Evolutionary conservation across 1,284 basidiomycete genomes (phyloP), one percentile per base, ranked within the genome.

Genomic region (Heterobasidion annosum): DNA sequence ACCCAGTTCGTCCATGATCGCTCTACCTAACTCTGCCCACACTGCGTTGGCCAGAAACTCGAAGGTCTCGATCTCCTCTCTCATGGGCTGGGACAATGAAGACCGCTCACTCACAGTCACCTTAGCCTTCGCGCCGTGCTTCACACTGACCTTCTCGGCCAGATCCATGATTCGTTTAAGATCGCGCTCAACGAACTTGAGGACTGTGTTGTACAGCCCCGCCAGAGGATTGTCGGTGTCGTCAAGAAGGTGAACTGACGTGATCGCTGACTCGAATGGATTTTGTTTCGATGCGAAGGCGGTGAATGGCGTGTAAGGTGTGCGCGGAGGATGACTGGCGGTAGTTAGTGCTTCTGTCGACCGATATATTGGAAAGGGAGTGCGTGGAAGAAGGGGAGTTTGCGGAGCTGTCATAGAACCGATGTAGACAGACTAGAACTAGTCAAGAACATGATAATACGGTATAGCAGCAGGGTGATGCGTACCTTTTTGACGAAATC

Each of bases 1-100:
- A 0, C 93, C 94, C 40, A 98, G 72, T 63, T 94, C 90, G 59
- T 89, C 84, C 73, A 93, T 85, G 52, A 98, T 81, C 0, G 86
- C 78, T 33, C 77, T 73, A 3, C 85, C 85, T 37, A 97, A 70
- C 66, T 93, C 91, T 18, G 85, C 85, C 91, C 93, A 97, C 10
- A 98, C 72, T 2, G 95, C 89, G 61, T 91, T 88, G 0, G 88
- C 79, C 73, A 96, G 79, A 54, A 97, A 83, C 59, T 91, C 81
- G 65, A 93, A 95, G 1, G 80, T 49, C 19, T 33, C 15, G 40
- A 1, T 61, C 40, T 55, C 57, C 12, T 59, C 60, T n/a, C 61
- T 59, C 15, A 61, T 58, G 18, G 55, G 49, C 15, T 58, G 54
- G 3, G 54, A 45, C 35, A 32, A 49, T 35, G 35, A 42, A 15